Conservation (phyloP, 73 alveolate species). For the Paramecium sonneborni region DNA sequence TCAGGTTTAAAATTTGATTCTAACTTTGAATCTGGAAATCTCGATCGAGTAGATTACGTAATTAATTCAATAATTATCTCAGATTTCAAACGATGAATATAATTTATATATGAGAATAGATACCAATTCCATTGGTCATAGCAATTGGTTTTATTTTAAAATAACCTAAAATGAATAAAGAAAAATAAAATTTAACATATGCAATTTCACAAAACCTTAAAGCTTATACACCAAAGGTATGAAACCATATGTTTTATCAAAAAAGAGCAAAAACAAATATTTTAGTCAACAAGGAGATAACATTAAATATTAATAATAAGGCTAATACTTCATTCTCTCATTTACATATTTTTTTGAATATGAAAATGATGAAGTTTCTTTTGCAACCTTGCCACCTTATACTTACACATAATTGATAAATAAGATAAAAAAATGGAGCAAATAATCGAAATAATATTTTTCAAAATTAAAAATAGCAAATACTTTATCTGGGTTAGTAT, state of each 20-base stretch:
- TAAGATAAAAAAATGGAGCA: slow-evolving; percentile 57
- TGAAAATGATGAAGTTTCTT: slow-evolving; percentile 83
- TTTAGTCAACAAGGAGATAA: slow-evolving; percentile 62
- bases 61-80: not conserved
- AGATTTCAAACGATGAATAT: slow-evolving; percentile 65
- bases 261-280: slow-evolving; percentile 52
- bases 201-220: slow-evolving; percentile 76
- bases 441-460: slow-evolving; percentile 10
- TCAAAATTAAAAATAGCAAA: slow-evolving; percentile 15
- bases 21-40: slow-evolving; percentile 61
- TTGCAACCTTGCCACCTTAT: slow-evolving; percentile 87
- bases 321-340: slow-evolving; percentile 72
- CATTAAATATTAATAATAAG: not conserved
- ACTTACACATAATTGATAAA: slow-evolving; percentile 78
- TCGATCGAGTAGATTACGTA: slow-evolving; percentile 58
- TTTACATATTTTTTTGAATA: slow-evolving; percentile 78
- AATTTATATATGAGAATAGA: slow-evolving; percentile 79
- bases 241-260: slow-evolving; percentile 50
- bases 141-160: slow-evolving; percentile 95
- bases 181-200: slow-evolving; percentile 74
- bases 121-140: slow-evolving; percentile 93
- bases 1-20: slow-evolving; percentile 56
- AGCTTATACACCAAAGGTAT: slow-evolving; percentile 67
- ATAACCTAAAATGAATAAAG: slow-evolving; percentile 75
- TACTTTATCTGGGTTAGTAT: slow-evolving; percentile 46